These are phyloP conservation scores for Misopates orontium DNA, from an alignment of 257 asterid species.

Conservation along the genomic window DNA sequence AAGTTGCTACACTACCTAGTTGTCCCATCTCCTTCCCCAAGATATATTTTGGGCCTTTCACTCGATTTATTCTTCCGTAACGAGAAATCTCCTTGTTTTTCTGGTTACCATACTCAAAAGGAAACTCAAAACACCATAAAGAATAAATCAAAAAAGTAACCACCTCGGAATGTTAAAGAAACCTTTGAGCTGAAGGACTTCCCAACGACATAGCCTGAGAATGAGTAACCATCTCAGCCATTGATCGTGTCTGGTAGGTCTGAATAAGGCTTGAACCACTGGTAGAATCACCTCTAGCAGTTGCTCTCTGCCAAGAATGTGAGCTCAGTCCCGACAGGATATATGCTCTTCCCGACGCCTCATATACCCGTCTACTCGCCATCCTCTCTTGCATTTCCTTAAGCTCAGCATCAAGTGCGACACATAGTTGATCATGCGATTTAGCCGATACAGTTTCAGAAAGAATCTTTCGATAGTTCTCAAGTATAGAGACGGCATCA, in stretches of 20 bases:
- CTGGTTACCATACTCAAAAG: conserved; percentile 22
- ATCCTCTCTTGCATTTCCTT: conserved; percentile 97
- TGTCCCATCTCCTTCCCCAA: conserved; percentile 40
- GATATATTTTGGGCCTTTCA: conserved; percentile 25
- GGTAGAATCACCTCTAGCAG: conserved; percentile 90
- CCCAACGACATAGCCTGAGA: conserved; percentile 71
- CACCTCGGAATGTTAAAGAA: conserved; percentile 26
- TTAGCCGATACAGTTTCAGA: conserved; percentile 66
- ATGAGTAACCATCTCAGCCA: conserved; percentile 90
- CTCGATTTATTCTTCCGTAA: conserved; percentile 43
- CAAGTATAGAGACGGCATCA: conserved; percentile 69
- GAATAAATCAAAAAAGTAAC: background rate
- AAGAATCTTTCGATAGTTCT: conserved; percentile 53
- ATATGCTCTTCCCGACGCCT: conserved; percentile 95
- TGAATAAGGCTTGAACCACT: conserved; percentile 77
- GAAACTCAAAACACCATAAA: conserved; percentile 23
- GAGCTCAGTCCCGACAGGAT: conserved; percentile 91
- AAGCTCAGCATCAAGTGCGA: conserved; percentile 84
- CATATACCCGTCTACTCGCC: conserved; percentile 82
- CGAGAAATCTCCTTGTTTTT: conserved; percentile 20
- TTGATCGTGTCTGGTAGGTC: conserved; percentile 88
- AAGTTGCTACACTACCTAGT: conserved; percentile 23
- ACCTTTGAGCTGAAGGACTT: conserved; percentile 66
- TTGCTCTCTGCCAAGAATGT: conserved; percentile 99
- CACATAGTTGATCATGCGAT: conserved; percentile 62